Evolutionary conservation across 129 eudicot genomes (phyloP).

Genomic region (Pseudognaphalium luteoalbum): DNA sequence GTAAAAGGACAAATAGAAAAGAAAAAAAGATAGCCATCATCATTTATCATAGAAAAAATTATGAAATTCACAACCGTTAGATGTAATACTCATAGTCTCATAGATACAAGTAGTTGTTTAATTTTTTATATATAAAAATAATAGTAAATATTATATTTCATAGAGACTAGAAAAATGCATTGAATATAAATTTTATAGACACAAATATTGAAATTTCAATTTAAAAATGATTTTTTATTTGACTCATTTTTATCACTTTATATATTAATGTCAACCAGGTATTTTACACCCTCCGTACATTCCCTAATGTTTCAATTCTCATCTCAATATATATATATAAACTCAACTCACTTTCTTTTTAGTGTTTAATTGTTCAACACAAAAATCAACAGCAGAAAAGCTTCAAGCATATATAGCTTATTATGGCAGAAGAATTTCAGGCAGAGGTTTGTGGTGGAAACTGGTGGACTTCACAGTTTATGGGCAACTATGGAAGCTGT

Average conservation of each 20-base stretch:
- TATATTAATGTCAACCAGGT: slow-evolving; percentile 37
- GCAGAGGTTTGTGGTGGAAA: slow-evolving; percentile 37
- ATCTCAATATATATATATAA: slow-evolving; percentile 16
- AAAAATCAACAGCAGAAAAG: neutral
- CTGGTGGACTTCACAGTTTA: slow-evolving; percentile 41
- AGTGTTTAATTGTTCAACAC: slow-evolving; percentile 7
- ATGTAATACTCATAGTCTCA: neutral
- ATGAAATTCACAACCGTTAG: neutral
- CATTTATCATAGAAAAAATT: neutral
- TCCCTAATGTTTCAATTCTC: slow-evolving; percentile 11
- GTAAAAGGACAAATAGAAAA: neutral
- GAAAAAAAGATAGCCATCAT: neutral
- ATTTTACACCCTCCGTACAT: slow-evolving; percentile 31
- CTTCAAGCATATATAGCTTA: neutral
- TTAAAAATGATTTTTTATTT: slow-evolving; percentile 24
- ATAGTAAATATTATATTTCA: too few species aligned
- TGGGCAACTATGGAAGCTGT: slow-evolving; percentile 18
- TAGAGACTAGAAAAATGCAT: neutral
- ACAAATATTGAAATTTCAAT: slow-evolving; percentile 25
- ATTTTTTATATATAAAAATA: too few species aligned
- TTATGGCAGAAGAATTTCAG: slow-evolving; percentile 45
- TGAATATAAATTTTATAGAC: neutral
- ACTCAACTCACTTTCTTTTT: slow-evolving; percentile 23
- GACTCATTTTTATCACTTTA: slow-evolving; percentile 21
- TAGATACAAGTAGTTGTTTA: neutral